phyloP scores from a whole-genome alignment of 108 stramenopile species.

The Chaetoceros tenuissimus region DNA sequence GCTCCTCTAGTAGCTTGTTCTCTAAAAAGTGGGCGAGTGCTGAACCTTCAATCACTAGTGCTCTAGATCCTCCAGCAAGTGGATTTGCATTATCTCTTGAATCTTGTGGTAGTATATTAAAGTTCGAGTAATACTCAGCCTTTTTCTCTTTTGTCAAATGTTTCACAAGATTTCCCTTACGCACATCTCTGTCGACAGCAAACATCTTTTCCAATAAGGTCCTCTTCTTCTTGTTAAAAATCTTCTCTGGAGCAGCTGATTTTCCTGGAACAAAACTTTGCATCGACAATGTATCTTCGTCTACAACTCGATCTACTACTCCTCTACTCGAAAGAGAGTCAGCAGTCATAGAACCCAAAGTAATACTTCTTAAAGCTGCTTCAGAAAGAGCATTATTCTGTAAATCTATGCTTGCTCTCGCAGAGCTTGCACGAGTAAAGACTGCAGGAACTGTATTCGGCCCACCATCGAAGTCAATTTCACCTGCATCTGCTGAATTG shows the following conservation, averaged over 20 bases:
- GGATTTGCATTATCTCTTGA: conserved; percentile 4
- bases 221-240: conserved; percentile 61
- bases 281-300: conserved; percentile 71
- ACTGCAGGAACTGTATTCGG: conserved; percentile 32
- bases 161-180: conserved; percentile 61
- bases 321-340: conserved; percentile 7
- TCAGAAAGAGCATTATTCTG: conserved; percentile 14
- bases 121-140: conserved; percentile 1
- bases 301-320: conserved; percentile 31
- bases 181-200: conserved; percentile 68
- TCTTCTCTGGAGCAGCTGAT: background rate
- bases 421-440: conserved; percentile 56
- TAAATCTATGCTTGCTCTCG: conserved; percentile 23
- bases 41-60: conserved; percentile 88
- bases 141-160: conserved; percentile 58
- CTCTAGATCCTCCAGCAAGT: conserved; percentile 34
- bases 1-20: conserved; percentile 62
- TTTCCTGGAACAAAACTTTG: conserved; percentile 57
- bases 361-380: conserved; percentile 27
- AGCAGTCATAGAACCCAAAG: conserved; percentile 40
- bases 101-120: background rate
- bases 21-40: conserved; percentile 75
- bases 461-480: conserved; percentile 36
- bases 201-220: conserved; percentile 66
- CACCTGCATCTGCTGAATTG: conserved; percentile 6